These are phyloP conservation scores for Spiraea crenata DNA, from an alignment of 331 rosid genomes.

Conservation along the genomic window DNA sequence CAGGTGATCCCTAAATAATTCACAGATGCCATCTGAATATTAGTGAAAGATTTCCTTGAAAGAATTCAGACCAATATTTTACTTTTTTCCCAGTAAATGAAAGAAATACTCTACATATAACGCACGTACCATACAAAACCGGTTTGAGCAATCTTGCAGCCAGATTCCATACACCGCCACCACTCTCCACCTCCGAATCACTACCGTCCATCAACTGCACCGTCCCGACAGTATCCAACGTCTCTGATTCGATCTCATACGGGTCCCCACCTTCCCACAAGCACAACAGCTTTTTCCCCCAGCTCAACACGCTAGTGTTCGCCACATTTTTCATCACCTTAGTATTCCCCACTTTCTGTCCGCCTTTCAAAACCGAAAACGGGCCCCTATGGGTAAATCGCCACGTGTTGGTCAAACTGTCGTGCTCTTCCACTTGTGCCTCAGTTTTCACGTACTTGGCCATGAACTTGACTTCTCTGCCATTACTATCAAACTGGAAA, in stretches of 20 bases:
- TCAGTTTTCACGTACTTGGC: conserved; percentile 83
- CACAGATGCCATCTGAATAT: not conserved
- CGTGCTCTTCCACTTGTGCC: conserved; percentile 77
- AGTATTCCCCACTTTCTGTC: conserved; percentile 71
- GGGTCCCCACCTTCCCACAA: conserved; percentile 98
- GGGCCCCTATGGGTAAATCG: conserved; percentile 75
- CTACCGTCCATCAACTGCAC: conserved; percentile 33
- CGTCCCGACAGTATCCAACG: conserved; percentile 65
- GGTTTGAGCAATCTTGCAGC: conserved; percentile 75
- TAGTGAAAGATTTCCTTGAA: not conserved
- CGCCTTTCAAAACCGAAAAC: conserved; percentile 81
- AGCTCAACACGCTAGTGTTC: conserved; percentile 73
- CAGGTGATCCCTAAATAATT: no score
- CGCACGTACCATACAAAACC: conserved; percentile 58
- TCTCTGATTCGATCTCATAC: conserved; percentile 59
- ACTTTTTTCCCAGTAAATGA: not conserved
- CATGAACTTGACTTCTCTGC: conserved; percentile 53
- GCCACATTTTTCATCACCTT: conserved; percentile 99
- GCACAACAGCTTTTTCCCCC: conserved; percentile 72
- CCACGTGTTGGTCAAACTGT: conserved; percentile 54
- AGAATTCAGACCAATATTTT: not conserved
- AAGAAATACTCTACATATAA: not conserved
- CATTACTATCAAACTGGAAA: conserved; percentile 39
- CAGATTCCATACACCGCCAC: conserved; percentile 49
- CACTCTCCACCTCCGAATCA: conserved; percentile 17